A percentile compares a stretch with the other conserved stretches of the same genome.
These are phyloP conservation scores for Vigna angularis DNA, from an alignment of 306 rosid genomes.

Conservation along the genomic window DNA sequence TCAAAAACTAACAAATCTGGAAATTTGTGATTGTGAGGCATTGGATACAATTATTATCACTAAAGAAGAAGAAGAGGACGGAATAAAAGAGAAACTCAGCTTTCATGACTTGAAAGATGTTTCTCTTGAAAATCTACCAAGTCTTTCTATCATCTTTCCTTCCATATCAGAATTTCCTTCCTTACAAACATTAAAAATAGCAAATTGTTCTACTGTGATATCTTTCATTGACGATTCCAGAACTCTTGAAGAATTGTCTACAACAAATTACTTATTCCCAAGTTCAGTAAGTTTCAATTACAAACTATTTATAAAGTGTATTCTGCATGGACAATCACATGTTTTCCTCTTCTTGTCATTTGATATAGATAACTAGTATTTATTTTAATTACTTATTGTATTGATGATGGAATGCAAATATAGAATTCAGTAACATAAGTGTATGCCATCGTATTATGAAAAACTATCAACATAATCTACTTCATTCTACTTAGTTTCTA, in stretches of 20 bases:
- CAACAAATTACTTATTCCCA: not conserved
- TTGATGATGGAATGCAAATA: not conserved
- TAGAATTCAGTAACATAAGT: not conserved
- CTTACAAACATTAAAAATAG: not conserved
- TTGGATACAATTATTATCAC: not conserved
- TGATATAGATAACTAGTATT: too few relatives aligned
- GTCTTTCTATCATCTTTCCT: not conserved
- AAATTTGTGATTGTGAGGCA: not conserved
- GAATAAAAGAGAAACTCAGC: too few relatives aligned
- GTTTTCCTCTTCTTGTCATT: too few relatives aligned
- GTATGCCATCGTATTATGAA: not conserved
- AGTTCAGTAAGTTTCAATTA: not conserved
- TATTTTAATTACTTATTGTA: not conserved
- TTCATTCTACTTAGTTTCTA: not conserved
- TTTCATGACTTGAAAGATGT: not conserved
- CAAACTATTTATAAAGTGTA: not conserved
- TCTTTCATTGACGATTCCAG: not conserved
- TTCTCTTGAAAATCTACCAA: slow-evolving; percentile 1
- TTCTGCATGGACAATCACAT: too few relatives aligned
- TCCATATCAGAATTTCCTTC: not conserved
- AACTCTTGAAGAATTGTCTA: not conserved
- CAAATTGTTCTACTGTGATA: not conserved
- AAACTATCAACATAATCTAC: not conserved
- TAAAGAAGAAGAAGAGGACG: not conserved
- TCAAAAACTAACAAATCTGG: not conserved